These are phyloP conservation scores for Periconia sp. DNA, from an alignment of 2,329 filamentous ascomycete species.

Conservation along the genomic window DNA sequence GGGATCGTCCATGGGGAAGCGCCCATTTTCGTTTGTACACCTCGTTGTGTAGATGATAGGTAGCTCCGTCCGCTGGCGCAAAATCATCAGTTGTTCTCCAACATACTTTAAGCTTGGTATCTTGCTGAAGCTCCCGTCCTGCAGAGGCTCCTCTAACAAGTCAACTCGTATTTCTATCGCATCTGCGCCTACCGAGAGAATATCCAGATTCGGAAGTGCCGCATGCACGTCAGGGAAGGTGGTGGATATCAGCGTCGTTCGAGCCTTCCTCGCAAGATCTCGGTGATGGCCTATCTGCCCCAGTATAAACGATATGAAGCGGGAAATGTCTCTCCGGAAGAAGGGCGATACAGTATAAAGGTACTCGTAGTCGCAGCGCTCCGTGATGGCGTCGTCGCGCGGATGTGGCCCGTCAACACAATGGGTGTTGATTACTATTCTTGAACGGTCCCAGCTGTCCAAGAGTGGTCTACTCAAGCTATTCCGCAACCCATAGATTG, in stretches of 20 bases:
- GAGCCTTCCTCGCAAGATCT: conserved; percentile 75
- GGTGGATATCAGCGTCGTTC: conserved; percentile 85
- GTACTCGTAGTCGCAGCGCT: conserved; percentile 83
- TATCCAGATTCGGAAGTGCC: conserved; percentile 83
- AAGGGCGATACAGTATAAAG: conserved; percentile 77
- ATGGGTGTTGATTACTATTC: conserved; percentile 77
- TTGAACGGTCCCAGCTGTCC: conserved; percentile 60
- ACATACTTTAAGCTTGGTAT: conserved; percentile 84
- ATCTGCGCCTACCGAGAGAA: conserved; percentile 84
- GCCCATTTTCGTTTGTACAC: conserved; percentile 81
- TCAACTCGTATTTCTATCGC: conserved; percentile 86
- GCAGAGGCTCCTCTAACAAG: conserved; percentile 73
- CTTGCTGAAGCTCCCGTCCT: conserved; percentile 65
- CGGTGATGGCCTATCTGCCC: conserved; percentile 81
- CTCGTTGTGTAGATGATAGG: conserved; percentile 91
- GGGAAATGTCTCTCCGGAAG: conserved; percentile 75
- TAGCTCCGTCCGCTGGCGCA: conserved; percentile 82
- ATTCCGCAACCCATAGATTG: conserved; percentile 71
- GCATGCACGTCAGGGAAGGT: conserved; percentile 86
- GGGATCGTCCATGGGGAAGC: conserved; percentile 83
- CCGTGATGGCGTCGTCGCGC: conserved; percentile 69
- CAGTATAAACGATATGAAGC: conserved; percentile 79
- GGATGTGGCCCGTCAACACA: conserved; percentile 69
- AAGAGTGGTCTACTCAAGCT: conserved; percentile 64
- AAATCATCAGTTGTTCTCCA: conserved; percentile 82